Percentiles rank a stretch among this genome's conserved stretches.
phyloP scores from a whole-genome alignment of 768 basidiomycete genomes.

The Omphalotus guepiniiformis region DNA sequence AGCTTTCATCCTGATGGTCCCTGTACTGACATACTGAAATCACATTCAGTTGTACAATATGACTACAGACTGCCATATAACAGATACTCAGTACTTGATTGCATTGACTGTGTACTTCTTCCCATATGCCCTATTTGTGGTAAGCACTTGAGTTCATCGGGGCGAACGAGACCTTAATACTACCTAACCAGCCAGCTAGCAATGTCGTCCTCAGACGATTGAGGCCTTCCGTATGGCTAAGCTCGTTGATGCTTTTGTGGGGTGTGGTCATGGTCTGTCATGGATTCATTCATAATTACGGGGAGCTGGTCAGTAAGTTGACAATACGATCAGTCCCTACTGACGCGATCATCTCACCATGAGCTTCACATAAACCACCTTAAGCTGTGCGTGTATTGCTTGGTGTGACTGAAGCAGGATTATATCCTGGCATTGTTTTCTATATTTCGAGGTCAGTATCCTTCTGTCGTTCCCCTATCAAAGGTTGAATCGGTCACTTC shows the following conservation, averaged over 20 bases:
- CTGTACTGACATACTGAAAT: neutral
- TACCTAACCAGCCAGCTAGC: constrained; percentile 46
- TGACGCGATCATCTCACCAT: neutral
- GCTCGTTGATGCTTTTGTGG: constrained; percentile 44
- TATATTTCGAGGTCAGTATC: constrained; percentile 51
- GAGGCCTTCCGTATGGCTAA: constrained; percentile 66
- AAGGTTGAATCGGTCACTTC: neutral
- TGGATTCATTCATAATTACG: constrained; percentile 56
- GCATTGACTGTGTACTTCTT: constrained; percentile 76
- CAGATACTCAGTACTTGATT: constrained; percentile 61
- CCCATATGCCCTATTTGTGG: constrained; percentile 68
- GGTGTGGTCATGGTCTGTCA: constrained; percentile 50
- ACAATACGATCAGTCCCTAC: neutral
- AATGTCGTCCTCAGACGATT: constrained; percentile 57
- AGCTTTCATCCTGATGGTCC: neutral
- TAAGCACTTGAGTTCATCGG: constrained; percentile 20
- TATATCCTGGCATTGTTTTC: constrained; percentile 57
- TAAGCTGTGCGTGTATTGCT: constrained; percentile 59
- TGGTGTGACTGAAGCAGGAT: constrained; percentile 57
- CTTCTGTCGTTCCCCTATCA: neutral
- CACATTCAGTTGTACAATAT: constrained; percentile 51
- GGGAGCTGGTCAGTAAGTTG: constrained; percentile 53
- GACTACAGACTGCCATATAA: constrained; percentile 51
- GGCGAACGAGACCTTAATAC: neutral
- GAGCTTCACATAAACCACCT: neutral